phyloP scores from a whole-genome alignment of 352 stramenopile species.

The Elongisporangium prolatum region DNA sequence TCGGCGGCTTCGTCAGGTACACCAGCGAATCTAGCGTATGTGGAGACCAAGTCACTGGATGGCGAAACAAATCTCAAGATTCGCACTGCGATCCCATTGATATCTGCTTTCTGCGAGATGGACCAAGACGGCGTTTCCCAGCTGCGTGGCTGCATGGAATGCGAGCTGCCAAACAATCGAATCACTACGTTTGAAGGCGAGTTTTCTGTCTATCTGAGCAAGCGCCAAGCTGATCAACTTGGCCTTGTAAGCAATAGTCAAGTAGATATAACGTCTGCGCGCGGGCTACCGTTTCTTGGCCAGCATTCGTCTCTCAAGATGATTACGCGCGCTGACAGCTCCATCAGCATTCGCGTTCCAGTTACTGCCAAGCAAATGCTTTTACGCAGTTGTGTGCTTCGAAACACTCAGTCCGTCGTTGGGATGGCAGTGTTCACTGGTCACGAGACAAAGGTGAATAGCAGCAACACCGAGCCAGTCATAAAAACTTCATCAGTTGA shows the following conservation, averaged over 20 bases:
- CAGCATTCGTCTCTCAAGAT: slow-evolving; percentile 11
- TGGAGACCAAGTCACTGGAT: slow-evolving; percentile 84
- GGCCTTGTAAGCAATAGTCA: slow-evolving; percentile 14
- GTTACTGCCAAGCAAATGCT: slow-evolving; percentile 88
- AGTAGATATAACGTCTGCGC: neutral
- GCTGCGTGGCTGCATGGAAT: slow-evolving; percentile 59
- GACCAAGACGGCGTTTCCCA: slow-evolving; percentile 26
- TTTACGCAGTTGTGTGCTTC: slow-evolving; percentile 83
- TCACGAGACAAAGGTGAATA: slow-evolving; percentile 83
- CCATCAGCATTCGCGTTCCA: slow-evolving; percentile 35
- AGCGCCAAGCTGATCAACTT: slow-evolving; percentile 27
- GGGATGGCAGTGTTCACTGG: slow-evolving; percentile 89
- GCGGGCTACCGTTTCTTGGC: slow-evolving; percentile 8
- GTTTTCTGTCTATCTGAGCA: slow-evolving; percentile 39
- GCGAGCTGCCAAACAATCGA: slow-evolving; percentile 77
- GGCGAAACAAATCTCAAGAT: slow-evolving; percentile 86
- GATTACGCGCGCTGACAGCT: slow-evolving; percentile 25
- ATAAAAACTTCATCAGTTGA: slow-evolving; percentile 81
- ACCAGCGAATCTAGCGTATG: slow-evolving; percentile 58
- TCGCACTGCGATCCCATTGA: slow-evolving; percentile 56
- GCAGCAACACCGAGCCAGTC: slow-evolving; percentile 69
- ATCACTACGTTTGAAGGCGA: slow-evolving; percentile 84
- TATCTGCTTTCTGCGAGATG: slow-evolving; percentile 26
- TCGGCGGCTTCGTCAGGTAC: slow-evolving; percentile 1
- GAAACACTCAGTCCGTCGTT: slow-evolving; percentile 80